A percentile compares a stretch with the other conserved stretches of the same genome.
Evolutionary conservation across 2,329 filamentous ascomycete genomes (phyloP).

Genomic region (Pseudocercospora vitis): DNA sequence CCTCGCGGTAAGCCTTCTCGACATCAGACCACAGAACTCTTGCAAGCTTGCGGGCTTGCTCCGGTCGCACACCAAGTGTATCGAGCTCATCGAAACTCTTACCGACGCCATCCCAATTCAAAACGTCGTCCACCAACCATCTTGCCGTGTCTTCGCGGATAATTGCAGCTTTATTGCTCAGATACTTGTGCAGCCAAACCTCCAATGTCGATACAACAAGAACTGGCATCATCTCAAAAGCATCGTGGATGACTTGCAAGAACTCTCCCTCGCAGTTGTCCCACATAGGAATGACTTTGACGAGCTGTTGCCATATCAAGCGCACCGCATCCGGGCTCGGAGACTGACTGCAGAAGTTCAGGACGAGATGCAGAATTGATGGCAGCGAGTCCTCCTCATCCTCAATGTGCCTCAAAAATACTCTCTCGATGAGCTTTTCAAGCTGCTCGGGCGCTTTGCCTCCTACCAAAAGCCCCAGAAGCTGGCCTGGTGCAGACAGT

Average conservation of each 20-base stretch:
- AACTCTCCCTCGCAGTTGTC: slow-evolving; percentile 24
- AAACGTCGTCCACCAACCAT: slow-evolving; percentile 13
- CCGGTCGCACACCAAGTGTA: slow-evolving; percentile 10
- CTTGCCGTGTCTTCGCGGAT: slow-evolving; percentile 11
- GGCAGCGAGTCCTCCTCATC: slow-evolving; percentile 25
- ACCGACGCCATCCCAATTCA: slow-evolving; percentile 10
- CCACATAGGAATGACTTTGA: slow-evolving; percentile 19
- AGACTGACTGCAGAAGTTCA: slow-evolving; percentile 20
- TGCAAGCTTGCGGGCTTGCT: slow-evolving; percentile 11
- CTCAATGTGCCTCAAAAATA: slow-evolving; percentile 21
- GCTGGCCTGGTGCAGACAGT: slow-evolving; percentile 25
- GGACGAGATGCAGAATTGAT: slow-evolving; percentile 22
- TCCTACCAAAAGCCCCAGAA: slow-evolving; percentile 21
- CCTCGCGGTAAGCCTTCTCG: slow-evolving; percentile 5
- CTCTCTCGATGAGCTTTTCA: not conserved
- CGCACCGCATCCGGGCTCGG: not conserved
- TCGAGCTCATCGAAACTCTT: slow-evolving; percentile 1
- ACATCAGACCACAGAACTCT: not conserved
- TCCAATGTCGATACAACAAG: slow-evolving; percentile 18
- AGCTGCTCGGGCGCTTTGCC: slow-evolving; percentile 3
- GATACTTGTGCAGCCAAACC: slow-evolving; percentile 13
- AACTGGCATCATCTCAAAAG: slow-evolving; percentile 13
- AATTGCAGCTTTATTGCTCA: slow-evolving; percentile 12
- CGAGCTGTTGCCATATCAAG: slow-evolving; percentile 12
- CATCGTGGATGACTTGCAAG: slow-evolving; percentile 13